Percentiles rank a stretch among this genome's conserved stretches.
phyloP scores from a whole-genome alignment of 2,329 filamentous ascomycete genomes.

The Ceratocystis colombiana region DNA sequence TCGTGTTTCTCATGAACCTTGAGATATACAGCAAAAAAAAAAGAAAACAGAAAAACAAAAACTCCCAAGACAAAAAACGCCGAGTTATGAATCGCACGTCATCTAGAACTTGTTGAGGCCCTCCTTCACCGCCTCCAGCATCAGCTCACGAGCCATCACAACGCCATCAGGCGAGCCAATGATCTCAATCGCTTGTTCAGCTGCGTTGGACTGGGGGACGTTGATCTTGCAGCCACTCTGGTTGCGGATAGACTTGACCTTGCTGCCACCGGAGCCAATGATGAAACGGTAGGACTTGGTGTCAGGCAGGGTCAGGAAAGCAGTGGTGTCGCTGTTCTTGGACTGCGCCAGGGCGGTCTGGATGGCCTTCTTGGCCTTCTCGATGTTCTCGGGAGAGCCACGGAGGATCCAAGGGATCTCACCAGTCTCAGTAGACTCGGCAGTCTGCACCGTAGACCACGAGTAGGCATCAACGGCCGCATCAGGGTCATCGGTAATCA shows the following conservation, averaged over 20 bases:
- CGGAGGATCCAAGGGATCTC: conserved; percentile 85
- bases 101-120: conserved; percentile 35
- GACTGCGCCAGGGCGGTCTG: conserved; percentile 63
- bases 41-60: conserved; percentile 1
- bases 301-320: conserved; percentile 83
- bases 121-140: conserved; percentile 69
- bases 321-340: conserved; percentile 58
- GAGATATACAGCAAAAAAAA: background rate
- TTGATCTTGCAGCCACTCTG: conserved; percentile 90
- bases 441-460: conserved; percentile 66
- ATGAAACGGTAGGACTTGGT: conserved; percentile 82
- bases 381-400: conserved; percentile 65
- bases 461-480: conserved; percentile 58
- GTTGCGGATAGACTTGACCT: conserved; percentile 86
- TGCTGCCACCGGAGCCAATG: conserved; percentile 77
- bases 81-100: background rate
- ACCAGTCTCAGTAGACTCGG: conserved; percentile 48
- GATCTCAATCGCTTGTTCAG: conserved; percentile 80
- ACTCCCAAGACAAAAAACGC: conserved; percentile 10
- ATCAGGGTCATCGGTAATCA: conserved; percentile 81
- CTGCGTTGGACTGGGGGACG: conserved; percentile 70
- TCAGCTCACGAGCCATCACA: conserved; percentile 78
- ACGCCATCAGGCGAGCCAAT: conserved; percentile 68
- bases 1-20: background rate
- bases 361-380: conserved; percentile 69